Conservation (phyloP, 2,329 filamentous ascomycete species). For the Tolypocladium capitatum region DNA sequence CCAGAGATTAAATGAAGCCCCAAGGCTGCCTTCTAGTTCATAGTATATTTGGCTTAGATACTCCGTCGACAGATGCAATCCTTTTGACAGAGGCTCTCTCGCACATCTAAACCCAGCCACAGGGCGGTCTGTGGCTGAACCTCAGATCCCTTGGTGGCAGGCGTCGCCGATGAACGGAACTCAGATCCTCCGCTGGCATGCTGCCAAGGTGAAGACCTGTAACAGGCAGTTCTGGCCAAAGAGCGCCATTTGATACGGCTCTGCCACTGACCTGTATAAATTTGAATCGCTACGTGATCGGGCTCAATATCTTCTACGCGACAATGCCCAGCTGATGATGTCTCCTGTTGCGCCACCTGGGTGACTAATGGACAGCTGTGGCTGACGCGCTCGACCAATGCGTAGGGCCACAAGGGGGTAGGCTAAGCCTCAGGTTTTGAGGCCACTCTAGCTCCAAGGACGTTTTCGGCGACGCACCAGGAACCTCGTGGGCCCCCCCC, state of each 20-base stretch:
- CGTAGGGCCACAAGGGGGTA: neutral
- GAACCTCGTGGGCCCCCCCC: neutral
- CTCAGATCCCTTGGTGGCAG: neutral
- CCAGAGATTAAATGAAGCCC: neutral
- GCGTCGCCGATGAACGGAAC: no score
- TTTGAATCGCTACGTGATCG: neutral
- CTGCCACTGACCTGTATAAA: neutral
- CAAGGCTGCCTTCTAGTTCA: neutral
- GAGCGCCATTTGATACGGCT: neutral
- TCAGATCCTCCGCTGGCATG: neutral
- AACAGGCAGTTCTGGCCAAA: neutral
- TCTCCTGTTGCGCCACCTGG: neutral
- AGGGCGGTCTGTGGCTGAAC: neutral
- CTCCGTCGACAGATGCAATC: no score
- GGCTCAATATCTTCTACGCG: neutral
- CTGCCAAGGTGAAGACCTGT: neutral
- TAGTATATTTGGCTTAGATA: neutral
- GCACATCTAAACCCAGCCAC: neutral
- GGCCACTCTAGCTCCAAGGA: constrained; percentile 2
- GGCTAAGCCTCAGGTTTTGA: neutral
- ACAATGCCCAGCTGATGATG: neutral
- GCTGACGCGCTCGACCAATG: neutral
- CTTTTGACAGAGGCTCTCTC: neutral
- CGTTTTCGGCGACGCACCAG: constrained; percentile 1
- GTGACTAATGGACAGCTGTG: neutral